Conservation (phyloP, 2,329 filamentous ascomycete species). For the Fusarium scirpi region DNA sequence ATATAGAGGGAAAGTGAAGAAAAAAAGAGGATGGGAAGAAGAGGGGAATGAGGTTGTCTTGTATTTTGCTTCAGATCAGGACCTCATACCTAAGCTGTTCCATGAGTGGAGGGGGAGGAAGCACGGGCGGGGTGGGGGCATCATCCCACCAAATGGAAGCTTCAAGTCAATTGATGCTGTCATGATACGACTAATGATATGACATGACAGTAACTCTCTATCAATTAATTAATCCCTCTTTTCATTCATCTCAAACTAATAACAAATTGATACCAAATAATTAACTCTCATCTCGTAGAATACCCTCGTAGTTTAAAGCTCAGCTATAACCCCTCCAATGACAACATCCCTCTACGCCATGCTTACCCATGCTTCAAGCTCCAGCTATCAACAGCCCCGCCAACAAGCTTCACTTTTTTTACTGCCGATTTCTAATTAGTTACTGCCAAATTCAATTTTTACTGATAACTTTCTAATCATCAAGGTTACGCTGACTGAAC, state of each 20-base stretch:
- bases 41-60: constrained; percentile 39
- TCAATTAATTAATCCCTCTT: not conserved
- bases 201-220: not conserved
- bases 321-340: constrained; percentile 39
- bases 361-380: constrained; percentile 19
- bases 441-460: not conserved
- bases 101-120: constrained; percentile 30
- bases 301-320: no score
- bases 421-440: not conserved
- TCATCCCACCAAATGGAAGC: constrained; percentile 41
- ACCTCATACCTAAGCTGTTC: constrained; percentile 12
- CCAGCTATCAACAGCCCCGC: constrained; percentile 12
- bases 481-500: constrained; percentile 29
- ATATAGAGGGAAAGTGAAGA: not conserved
- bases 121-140: constrained; percentile 37
- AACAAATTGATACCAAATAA: no score
- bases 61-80: constrained; percentile 18
- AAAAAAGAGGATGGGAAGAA: constrained; percentile 10
- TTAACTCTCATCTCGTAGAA: not conserved
- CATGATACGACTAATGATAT: constrained; percentile 29
- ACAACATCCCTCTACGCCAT: constrained; percentile 33
- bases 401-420: not conserved
- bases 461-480: constrained; percentile 36
- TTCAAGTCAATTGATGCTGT: constrained; percentile 24
- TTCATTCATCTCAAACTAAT: not conserved